Base-by-base conservation (phyloP, 2,329 filamentous ascomycete species). In the Coniochaeta sp. region DNA sequence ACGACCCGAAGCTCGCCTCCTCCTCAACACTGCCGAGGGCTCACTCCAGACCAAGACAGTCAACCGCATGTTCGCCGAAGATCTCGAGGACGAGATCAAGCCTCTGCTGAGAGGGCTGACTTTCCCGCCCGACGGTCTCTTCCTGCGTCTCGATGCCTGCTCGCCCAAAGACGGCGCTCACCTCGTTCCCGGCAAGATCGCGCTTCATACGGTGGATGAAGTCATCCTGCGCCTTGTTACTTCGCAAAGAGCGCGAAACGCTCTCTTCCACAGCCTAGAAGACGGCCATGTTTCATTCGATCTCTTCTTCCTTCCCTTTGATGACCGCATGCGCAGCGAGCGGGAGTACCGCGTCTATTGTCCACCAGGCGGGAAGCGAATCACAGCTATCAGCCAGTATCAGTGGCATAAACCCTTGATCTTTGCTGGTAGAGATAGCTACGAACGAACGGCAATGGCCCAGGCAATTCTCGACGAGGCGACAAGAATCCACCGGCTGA, bases 261-360 rank as follows among this genome's bases (percentile, higher is more conserved):
- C 70, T 3, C 56, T 73, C 2, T 47, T 57, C 4, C 53, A 67
- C 20, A 51, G 58, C 8, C 50, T 65, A 1, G 53, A 63, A 14
- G 40, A 32, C 6, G 47, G 54, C 8, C 4, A 31, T 4, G 52
- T 58, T 18, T 50, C 52, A 16, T 53, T 70, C 3, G 57, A 66
- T 18, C 27, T 74, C 3, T 70, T 67, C 52, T 69, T 74, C 55
- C 56, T 73, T 10, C 69, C 68, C 0, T 77, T 71, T 59, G 61
- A 75, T 46, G 53, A 52, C 4, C 57, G 56, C n/a, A 74, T 77
- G 65, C 56, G 60, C 45, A 60, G 61, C 0, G 63, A 57, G 7
- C 57, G 59, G 1, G 70, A 76, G 56, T 76, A 72, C 55, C 65
- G 72, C 12, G 68, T 72, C 3, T 75, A 73, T 56, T 76, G 72